These are phyloP conservation scores for Pyrenophora tritici-repentis DNA, from an alignment of 2,329 filamentous ascomycete genomes.

Conservation along the genomic window DNA sequence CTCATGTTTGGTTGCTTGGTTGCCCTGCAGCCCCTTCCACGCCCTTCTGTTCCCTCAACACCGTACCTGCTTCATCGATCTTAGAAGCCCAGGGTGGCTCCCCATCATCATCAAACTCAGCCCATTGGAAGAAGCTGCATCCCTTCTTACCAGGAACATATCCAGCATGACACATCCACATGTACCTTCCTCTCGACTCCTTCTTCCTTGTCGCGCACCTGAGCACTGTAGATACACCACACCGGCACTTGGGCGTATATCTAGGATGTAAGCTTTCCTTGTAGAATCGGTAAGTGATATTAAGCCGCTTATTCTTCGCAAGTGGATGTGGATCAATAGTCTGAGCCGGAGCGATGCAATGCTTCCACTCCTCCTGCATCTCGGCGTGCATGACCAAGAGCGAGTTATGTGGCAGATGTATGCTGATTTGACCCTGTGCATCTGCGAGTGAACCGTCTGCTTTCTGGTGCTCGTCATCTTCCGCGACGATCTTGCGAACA, in stretches of 20 bases:
- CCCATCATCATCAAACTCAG: conserved; percentile 68
- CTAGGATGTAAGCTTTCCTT: conserved; percentile 75
- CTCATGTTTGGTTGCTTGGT: neutral
- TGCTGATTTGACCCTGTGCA: conserved; percentile 82
- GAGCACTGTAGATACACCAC: conserved; percentile 69
- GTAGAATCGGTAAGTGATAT: conserved; percentile 92
- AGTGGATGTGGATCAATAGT: conserved; percentile 85
- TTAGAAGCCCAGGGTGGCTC: conserved; percentile 66
- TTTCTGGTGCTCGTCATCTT: conserved; percentile 54
- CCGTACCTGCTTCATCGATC: neutral
- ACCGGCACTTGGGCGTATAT: conserved; percentile 77
- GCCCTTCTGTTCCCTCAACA: neutral
- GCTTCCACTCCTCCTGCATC: conserved; percentile 98
- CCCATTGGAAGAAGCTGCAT: conserved; percentile 42
- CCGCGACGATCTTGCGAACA: conserved; percentile 73
- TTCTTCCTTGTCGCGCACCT: conserved; percentile 79
- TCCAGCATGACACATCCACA: conserved; percentile 89
- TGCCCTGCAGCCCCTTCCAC: neutral
- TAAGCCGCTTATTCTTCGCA: conserved; percentile 79
- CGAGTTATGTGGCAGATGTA: conserved; percentile 93
- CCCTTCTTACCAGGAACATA: conserved; percentile 67
- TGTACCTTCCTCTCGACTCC: conserved; percentile 78
- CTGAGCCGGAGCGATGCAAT: conserved; percentile 75
- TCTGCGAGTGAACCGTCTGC: conserved; percentile 56
- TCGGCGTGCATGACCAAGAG: conserved; percentile 95